phyloP scores from a whole-genome alignment of 2,329 filamentous ascomycete species.

The Blastomyces parvus region DNA sequence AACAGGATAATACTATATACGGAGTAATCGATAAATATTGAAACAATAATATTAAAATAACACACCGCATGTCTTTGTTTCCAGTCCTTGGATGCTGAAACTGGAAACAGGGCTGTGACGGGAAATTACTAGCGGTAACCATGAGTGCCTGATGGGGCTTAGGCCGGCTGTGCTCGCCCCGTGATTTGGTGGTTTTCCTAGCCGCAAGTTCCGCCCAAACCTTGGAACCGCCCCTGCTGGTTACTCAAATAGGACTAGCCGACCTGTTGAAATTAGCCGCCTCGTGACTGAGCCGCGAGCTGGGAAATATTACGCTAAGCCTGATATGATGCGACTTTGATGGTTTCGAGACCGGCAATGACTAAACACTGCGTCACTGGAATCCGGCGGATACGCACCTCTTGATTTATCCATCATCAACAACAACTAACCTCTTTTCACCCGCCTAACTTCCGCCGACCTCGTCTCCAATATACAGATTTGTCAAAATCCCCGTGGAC shows the following conservation, averaged over 20 bases:
- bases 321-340: not conserved
- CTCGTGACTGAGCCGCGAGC: conserved; percentile 1
- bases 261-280: not conserved
- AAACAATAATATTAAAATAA: not conserved
- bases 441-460: not conserved
- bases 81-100: not conserved
- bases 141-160: not conserved
- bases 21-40: not conserved
- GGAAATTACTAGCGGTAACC: not conserved
- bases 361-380: not conserved
- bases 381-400: too few relatives aligned
- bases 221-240: not conserved
- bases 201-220: not conserved
- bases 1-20: not conserved
- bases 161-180: not conserved
- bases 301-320: not conserved
- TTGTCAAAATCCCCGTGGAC: not conserved
- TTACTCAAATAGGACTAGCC: conserved; percentile 10
- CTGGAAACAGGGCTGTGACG: not conserved
- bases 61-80: not conserved
- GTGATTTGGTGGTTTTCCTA: conserved; percentile 1
- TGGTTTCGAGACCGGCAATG: too few relatives aligned
- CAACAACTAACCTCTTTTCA: not conserved
- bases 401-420: too few relatives aligned
- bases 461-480: not conserved